Percentiles rank a stretch among this genome's conserved stretches.
Conservation (phyloP, 225 moss, liverwort and hornwort genomes). For the Marchantia polymorpha region DNA sequence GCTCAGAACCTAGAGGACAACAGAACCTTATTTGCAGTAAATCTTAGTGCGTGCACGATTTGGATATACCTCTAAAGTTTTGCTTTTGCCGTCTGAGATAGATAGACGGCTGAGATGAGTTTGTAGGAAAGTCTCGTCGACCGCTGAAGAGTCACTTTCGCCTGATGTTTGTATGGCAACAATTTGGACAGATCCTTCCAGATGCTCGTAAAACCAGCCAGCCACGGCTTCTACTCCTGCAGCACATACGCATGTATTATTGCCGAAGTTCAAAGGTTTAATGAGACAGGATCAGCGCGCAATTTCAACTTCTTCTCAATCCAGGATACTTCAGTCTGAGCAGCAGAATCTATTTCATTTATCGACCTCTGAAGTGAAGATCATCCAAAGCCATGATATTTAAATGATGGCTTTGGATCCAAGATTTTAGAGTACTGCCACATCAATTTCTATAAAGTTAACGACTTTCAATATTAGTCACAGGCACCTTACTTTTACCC, state of each 20-base stretch:
- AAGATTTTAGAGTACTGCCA: background rate
- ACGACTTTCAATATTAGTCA: conserved; percentile 22
- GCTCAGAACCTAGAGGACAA: background rate
- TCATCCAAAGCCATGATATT: too few species aligned
- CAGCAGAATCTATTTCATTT: background rate
- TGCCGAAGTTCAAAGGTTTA: background rate
- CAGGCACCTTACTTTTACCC: conserved; percentile 44
- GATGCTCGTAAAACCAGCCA: conserved; percentile 46
- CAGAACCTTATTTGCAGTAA: background rate
- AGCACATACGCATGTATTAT: background rate
- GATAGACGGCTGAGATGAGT: conserved; percentile 26
- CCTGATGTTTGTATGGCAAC: conserved; percentile 26
- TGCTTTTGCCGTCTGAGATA: background rate
- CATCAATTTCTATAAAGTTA: background rate
- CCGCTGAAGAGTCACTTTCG: conserved; percentile 1
- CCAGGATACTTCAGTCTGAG: background rate
- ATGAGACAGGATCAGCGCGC: background rate
- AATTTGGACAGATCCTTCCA: conserved; percentile 31
- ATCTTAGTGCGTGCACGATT: background rate
- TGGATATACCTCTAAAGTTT: conserved; percentile 26
- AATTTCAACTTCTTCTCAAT: background rate
- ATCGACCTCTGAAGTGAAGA: too few species aligned
- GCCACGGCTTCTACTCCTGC: conserved; percentile 43
- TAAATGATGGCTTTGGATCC: too few species aligned
- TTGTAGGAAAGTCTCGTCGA: conserved; percentile 10